Conservation (phyloP, 2,329 filamentous ascomycete species). For the Parascedosporium putredinis region DNA sequence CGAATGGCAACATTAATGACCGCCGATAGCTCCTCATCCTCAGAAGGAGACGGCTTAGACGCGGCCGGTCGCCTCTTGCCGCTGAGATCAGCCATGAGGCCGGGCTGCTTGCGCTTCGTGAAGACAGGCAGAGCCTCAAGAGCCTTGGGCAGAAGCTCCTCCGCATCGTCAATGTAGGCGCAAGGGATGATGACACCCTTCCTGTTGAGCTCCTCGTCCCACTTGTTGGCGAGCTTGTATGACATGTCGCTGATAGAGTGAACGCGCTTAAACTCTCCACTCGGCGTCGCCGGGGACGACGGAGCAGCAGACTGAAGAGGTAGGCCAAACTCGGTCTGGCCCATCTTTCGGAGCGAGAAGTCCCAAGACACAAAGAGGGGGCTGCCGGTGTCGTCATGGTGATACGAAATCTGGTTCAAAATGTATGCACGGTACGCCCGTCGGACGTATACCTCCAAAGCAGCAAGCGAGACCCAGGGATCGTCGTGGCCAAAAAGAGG, state of each 20-base stretch:
- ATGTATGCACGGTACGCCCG: constrained; percentile 95
- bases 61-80: constrained; percentile 57
- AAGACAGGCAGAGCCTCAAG: constrained; percentile 67
- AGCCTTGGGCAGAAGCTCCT: constrained; percentile 75
- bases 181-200: constrained; percentile 94
- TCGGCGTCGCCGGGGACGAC: constrained; percentile 72
- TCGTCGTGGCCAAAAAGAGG: constrained; percentile 91
- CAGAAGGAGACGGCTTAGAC: constrained; percentile 31
- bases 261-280: constrained; percentile 61
- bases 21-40: constrained; percentile 72
- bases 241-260: constrained; percentile 96
- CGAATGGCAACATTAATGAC: constrained; percentile 89
- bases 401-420: constrained; percentile 81
- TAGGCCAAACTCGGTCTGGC: constrained; percentile 79
- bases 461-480: constrained; percentile 85
- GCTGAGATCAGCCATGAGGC: constrained; percentile 59
- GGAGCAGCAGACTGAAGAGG: constrained; percentile 70
- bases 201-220: constrained; percentile 65
- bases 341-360: constrained; percentile 88
- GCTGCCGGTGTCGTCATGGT: constrained; percentile 62
- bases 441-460: constrained; percentile 91
- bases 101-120: constrained; percentile 41
- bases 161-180: constrained; percentile 85
- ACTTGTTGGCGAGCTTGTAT: constrained; percentile 60
- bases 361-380: constrained; percentile 87